Conservation (phyloP, 1,139 yeast species). For the Pichia sp. region DNA sequence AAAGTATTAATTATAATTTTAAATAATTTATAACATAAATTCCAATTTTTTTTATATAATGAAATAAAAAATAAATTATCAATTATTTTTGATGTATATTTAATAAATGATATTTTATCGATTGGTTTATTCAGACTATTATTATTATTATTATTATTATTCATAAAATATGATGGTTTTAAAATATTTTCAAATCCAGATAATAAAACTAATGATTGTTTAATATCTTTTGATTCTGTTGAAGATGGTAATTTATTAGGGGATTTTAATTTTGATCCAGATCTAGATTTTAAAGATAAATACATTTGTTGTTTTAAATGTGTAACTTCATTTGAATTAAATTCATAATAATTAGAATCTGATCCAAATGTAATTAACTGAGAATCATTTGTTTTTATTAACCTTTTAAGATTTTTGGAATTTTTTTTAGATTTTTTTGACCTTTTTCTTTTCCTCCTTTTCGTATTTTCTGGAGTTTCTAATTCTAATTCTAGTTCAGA, state of each 20-base stretch:
- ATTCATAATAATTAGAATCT: background rate
- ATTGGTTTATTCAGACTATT: background rate
- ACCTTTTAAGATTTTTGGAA: background rate
- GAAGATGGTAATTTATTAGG: constrained; percentile 1
- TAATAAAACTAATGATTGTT: background rate
- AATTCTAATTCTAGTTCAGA: background rate
- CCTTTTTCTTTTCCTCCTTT: background rate
- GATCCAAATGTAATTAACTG: background rate
- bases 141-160: background rate
- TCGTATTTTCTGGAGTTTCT: background rate
- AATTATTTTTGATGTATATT: constrained; percentile 17
- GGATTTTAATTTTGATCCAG: background rate
- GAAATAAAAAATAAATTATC: constrained; percentile 32
- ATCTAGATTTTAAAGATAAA: constrained; percentile 5
- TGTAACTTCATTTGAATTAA: constrained; percentile 10
- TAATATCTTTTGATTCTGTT: constrained; percentile 4
- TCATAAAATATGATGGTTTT: background rate
- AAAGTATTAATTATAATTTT: constrained; percentile 43
- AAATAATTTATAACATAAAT: constrained; percentile 46
- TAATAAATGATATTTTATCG: constrained; percentile 4
- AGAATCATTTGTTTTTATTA: constrained; percentile 6
- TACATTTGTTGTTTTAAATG: constrained; percentile 14
- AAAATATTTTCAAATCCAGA: constrained; percentile 9
- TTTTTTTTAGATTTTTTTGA: background rate
- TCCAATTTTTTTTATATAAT: constrained; percentile 47